Base-by-base conservation (phyloP, 2,329 filamentous ascomycete genomes). In the Aspergillus japonicus region DNA sequence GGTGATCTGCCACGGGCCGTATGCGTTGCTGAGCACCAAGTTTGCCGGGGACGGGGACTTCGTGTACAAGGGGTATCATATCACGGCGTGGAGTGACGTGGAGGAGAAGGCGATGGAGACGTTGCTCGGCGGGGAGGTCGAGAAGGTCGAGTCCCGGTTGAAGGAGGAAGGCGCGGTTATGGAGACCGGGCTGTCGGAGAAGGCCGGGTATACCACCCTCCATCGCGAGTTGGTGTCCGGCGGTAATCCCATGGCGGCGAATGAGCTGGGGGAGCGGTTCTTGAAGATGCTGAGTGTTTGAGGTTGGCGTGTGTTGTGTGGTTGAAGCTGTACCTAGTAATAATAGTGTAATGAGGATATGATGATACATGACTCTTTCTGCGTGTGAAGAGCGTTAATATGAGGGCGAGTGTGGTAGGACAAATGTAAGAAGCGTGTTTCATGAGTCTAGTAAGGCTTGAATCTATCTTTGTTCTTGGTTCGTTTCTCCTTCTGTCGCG, bases 71-170 rank as follows among this genome's bases (percentile, higher is more conserved):
- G 79, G 77, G 16, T 81, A 81, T 61, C 74, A 76, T 64, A 74
- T 81, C 33, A 81, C 78, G 1, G 73, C 71, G 42, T 81, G 77
- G 73, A 78, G 76, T 47, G 77, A 81, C 66, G 72, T 69, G 0
- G 79, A 81, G 65, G 80, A 81, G 68, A 77, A 74, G 64, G 57
- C 77, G 21, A 79, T 81, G 75, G 80, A 82, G 71, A 77, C 69
- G n/a, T 56, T 78, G 57, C 62, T 77, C 29, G 66, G 77, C 5
- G 79, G 77, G 0, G 77, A 81, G 64, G 71, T 81, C 4, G 67
- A 74, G 54, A 81, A 79, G 66, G 77, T 79, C 5, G 80, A 77
- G 63, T 69, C 70, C 4, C 67, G 63, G 7, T 60, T 81, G 57
- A 70, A 68, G 19, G 69, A 77, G 23, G 72, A 73, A 11, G 79